Base-by-base conservation (phyloP, 805 yeast genomes). In the Candida lessepsii region DNA sequence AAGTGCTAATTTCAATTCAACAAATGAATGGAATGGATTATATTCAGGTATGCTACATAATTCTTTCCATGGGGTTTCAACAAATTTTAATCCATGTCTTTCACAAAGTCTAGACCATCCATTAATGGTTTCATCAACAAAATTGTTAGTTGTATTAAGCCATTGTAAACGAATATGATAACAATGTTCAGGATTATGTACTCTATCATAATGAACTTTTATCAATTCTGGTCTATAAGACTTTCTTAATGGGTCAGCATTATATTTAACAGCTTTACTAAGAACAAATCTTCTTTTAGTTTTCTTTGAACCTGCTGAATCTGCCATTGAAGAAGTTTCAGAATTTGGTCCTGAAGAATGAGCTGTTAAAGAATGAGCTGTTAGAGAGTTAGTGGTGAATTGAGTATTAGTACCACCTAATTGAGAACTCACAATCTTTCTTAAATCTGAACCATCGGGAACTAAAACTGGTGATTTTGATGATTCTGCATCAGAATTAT, bases 171-270 rank as follows among this genome's bases (percentile, higher is more conserved):
- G 70, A 23, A 93, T 75, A 54, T 91, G 98, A 65, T 82, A 93
- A 56, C 97, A 90, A 53, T 90, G 96, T 49, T 86, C 91, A 0
- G 97, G 96, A 55, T 90, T 91, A 58, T 89, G 96, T 3, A 90
- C 90, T 31, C 82, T 74, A 57, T 93, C 99, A 54, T 87, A 86
- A 61, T 91, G 97, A 1, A 93, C 88, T 5, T 80, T 79, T 32
- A 89, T 70, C 2, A 81, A 60, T 50, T 93, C 99, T 0, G 84
- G 83, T 41, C 89, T 77, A 58, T 80, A 80, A 0, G 96, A 87
- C 44, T 79, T 73, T 2, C 70, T 67, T 20, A 72, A 64, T 0
- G 91, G 86, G 56, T 93, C 99, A 13, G 88, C 76, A 57, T 91
- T 86, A 50, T 78, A 77, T 32, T 73, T 67, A 21, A 90, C 70